Evolutionary conservation across 805 yeast species (phyloP), one percentile per base, ranked within the genome.

Genomic region (Candida golubevii): DNA sequence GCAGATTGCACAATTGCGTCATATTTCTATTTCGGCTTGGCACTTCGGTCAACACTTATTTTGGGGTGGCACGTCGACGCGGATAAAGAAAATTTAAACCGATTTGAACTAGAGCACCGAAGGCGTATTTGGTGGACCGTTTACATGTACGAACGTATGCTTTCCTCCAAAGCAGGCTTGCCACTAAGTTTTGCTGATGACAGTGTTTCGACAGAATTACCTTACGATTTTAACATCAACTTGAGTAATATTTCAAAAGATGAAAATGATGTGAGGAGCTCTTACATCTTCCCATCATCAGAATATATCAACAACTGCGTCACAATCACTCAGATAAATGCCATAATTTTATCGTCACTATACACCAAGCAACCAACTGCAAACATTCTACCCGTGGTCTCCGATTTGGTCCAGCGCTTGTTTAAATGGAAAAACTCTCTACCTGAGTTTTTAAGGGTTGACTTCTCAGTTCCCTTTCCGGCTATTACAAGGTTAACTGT

Each of bases 1-100:
- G 91, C 91, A 0, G 95, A 85, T 58, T 83, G 89, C 57, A 85
- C 90, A 1, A 82, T 85, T 7, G 85, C 90, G 0, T 83, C 90
- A 4, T 85, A 85, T 55, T 83, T 85, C 56, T 85, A 85, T 61
- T 83, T 85, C 62, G 90, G 90, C 3, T 72, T 82, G 46, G 91
- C 91, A 0, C 61, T 85, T 32, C 69, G 90, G 46, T 80, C 90
- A 0, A 80, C 88, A 7, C 66, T 85, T 43, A 79, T 85, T 38
- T 61, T 85, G 26, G 95, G 95, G 2, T 76, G 84, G 80, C 95
- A 85, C 60, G 93, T 85, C 2, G 93, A 85, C 64, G 82, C 88
- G 7, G 90, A 84, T 47, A 79, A 80, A 53, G 88, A 81, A 49
- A 62, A 68, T 27, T 53, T 77, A 38, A 73, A 72, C 50, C 57